Evolutionary conservation across 2,329 filamentous ascomycete genomes (phyloP), one percentile per base, ranked within the genome.

Genomic region (Penicillium sp.): DNA sequence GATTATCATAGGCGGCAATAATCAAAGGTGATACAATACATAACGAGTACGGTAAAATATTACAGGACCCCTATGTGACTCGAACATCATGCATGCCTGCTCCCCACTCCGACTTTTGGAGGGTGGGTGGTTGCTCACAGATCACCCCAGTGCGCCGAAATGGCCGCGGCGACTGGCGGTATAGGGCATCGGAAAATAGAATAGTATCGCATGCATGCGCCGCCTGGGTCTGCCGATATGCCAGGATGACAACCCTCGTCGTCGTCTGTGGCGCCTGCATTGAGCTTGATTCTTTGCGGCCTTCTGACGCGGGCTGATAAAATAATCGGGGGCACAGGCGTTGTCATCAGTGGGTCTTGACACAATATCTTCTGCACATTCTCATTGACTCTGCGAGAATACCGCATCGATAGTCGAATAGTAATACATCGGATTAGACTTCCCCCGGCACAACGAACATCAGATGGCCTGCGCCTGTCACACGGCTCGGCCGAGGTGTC

Each of bases 391-490:
- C 13, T 30, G 16, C 38, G 3, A 8, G 10, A 40, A 16, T 22
- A 28, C 19, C 8, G 52, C 25, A 4, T 5, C 5, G 8, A 5
- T 6, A 4, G 3, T 22, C 40, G 10, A 43, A 25, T 8, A 25
- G 3, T 10, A 16, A 25, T 46, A 28, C 43, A 46, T 28, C 26
- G 6, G 37, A 19, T 26, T 55, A 46, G 16, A 45, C 37, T 38
- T 37, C 35, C 45, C 43, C 10, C 11, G 25, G 16, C 25, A 4
- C 14, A 8, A 19, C 40, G 11, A 40, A 48, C 40, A 55, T 57
- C 54, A 57, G 54, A 55, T 38, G 49, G 49, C 54, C 58, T 19
- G 42, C 46, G 40, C 8, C 53, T 57, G 58, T 60, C 58, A 60
- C 54, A 60, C 42, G 25, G 28, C 48, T 26, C 16, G n/a, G 28